Conservation (phyloP, 2,329 filamentous ascomycete genomes). For the Sarocladiaceae sp. region DNA sequence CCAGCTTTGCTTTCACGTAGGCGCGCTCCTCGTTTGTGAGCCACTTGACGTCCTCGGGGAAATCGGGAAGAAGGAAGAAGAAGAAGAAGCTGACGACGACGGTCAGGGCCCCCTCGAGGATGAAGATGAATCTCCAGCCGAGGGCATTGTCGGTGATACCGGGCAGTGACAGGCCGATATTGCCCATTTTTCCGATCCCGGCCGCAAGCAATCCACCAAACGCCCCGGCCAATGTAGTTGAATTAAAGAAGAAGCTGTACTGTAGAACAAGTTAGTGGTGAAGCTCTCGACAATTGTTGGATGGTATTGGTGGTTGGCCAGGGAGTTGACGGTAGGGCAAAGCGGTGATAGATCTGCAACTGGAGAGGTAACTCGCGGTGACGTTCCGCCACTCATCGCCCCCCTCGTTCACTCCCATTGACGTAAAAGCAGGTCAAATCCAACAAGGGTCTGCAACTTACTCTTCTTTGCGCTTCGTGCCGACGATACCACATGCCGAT, state of each 20-base stretch:
- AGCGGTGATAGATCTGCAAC: no score
- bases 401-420: no score
- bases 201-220: constrained; percentile 83
- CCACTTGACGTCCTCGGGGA: constrained; percentile 71
- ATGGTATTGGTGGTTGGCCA: background rate
- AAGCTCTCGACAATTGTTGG: no score
- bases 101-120: constrained; percentile 65
- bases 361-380: no score
- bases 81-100: constrained; percentile 54
- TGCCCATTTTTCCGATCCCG: constrained; percentile 80
- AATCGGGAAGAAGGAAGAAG: constrained; percentile 66
- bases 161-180: constrained; percentile 48
- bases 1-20: constrained; percentile 60
- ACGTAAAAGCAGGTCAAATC: no score
- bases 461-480: constrained; percentile 69
- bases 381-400: no score
- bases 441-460: background rate
- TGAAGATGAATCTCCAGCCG: constrained; percentile 80
- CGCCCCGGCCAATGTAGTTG: constrained; percentile 70
- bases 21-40: constrained; percentile 61
- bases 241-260: constrained; percentile 90
- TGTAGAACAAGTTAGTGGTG: no score
- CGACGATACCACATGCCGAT: constrained; percentile 89
- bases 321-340: no score
- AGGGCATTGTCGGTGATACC: constrained; percentile 13